Base-by-base conservation (phyloP, 176 grass and related monocot genomes). In the Chloris gayana region DNA sequence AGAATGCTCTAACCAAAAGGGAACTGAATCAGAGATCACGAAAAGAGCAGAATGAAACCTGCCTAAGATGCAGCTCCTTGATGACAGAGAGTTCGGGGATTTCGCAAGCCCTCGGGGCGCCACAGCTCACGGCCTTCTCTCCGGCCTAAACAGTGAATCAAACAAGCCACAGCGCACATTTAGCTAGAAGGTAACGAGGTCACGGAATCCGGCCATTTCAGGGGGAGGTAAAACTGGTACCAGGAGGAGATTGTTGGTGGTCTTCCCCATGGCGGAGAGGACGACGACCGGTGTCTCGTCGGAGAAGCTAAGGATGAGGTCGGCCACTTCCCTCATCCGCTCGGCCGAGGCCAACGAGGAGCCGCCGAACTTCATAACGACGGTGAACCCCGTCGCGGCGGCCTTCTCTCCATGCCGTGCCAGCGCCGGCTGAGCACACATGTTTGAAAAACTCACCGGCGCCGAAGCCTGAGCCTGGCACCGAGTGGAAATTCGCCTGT, bases 321-420 rank as follows among this genome's bases (percentile, higher is more conserved):
- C 89, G 42, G 87, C 89, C n/a, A 94, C 87, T 82, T 97, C 89
- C 80, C 64, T 77, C 91, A 97, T 97, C 88, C 94, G 61, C 30
- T 70, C 87, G 3, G 91, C 89, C 11, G 94, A 92, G 7, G 94
- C 77, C 54, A 97, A 3, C 47, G 94, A 97, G 1, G 94, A 97
- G 0, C 94, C 94, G 7, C 94, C 91, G 64, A 97, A 97, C 83
- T 97, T 97, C 94, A 94, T 97, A 13, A 94, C 94, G 12, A 90
- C 87, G 73, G 85, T 98, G 72, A 95, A 87, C 17, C 58, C 72
- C 17, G 76, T 32, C 39, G 35, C 41, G 13, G 46, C 70, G 2
- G 6, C 7, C 50, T 57, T 61, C 13, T 31, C 75, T 25, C 77
- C 75, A 25, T 78, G 64, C 10, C 61, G 74, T 0, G 81, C 53